Evolutionary conservation across 768 basidiomycete species (phyloP).

Genomic region (Daedaleopsis sinensis): DNA sequence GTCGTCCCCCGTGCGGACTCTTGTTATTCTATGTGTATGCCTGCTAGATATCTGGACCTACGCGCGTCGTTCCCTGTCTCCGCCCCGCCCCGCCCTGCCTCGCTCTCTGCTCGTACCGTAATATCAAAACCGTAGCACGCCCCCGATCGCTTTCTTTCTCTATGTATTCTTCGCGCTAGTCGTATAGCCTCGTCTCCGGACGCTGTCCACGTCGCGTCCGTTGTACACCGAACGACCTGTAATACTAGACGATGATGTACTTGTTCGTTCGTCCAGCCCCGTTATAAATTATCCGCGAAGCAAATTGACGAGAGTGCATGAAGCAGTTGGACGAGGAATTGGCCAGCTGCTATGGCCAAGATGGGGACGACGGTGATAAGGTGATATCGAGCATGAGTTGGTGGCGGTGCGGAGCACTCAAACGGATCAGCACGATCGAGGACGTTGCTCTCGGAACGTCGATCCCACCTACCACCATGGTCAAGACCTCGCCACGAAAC

Average conservation of each 20-base stretch:
- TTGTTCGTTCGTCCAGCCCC: conserved; percentile 20
- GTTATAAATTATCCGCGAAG: conserved; percentile 17
- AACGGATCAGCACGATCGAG: too few species aligned
- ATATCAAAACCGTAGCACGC: conserved; percentile 21
- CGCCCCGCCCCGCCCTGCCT: conserved; percentile 1
- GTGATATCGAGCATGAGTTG: too few species aligned
- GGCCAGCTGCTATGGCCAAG: too few species aligned
- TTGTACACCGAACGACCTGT: conserved; percentile 23
- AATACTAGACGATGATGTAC: conserved; percentile 25
- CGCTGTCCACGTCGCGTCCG: conserved; percentile 18
- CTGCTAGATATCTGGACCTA: conserved; percentile 13
- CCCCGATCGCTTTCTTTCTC: neutral
- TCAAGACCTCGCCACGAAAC: too few species aligned
- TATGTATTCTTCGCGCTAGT: conserved; percentile 21
- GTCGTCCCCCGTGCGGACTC: neutral
- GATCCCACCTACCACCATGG: too few species aligned
- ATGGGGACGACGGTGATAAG: too few species aligned
- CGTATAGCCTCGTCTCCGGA: conserved; percentile 22
- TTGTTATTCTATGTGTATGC: conserved; percentile 11
- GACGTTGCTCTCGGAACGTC: too few species aligned
- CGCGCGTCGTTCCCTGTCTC: neutral
- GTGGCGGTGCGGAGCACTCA: too few species aligned
- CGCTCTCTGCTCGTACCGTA: conserved; percentile 18
- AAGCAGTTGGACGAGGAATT: neutral
- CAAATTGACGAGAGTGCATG: neutral